Percentiles rank a stretch among this genome's conserved stretches.
Conservation (phyloP, 1,284 basidiomycete species). For the Leccinum insolens region DNA sequence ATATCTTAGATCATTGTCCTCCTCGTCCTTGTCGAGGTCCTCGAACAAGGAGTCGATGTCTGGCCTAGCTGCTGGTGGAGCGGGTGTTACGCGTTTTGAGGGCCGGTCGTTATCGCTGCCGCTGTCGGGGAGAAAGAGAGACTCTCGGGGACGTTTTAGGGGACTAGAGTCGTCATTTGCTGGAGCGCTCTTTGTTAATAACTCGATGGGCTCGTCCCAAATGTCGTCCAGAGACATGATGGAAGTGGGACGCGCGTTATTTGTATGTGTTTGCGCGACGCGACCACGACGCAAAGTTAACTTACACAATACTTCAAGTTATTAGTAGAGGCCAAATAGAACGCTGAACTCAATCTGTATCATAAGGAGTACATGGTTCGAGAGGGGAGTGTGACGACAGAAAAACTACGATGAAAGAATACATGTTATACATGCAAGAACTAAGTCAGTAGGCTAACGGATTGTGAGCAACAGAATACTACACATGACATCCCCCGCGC, state of each 20-base stretch:
- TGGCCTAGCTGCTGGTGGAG: constrained; percentile 26
- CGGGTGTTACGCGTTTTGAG: constrained; percentile 21
- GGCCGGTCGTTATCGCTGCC: constrained; percentile 38
- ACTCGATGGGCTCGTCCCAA: constrained; percentile 45
- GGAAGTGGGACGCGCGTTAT: constrained; percentile 29
- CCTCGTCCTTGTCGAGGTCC: constrained; percentile 49
- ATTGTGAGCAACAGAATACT: background rate
- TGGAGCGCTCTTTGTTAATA: constrained; percentile 10
- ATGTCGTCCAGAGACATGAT: constrained; percentile 44
- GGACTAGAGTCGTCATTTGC: constrained; percentile 16
- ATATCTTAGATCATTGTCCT: constrained; percentile 37
- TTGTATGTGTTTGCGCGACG: constrained; percentile 27
- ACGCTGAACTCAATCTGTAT: background rate
- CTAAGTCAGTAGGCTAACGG: background rate
- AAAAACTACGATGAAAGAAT: background rate
- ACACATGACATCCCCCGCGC: no score
- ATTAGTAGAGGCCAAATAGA: background rate
- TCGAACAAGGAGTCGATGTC: constrained; percentile 69
- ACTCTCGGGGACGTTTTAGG: constrained; percentile 38
- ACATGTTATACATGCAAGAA: background rate
- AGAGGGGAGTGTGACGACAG: background rate
- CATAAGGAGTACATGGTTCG: background rate
- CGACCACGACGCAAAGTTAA: constrained; percentile 8
- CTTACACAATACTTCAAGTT: no score
- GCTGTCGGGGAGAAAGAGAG: constrained; percentile 59